Evolutionary conservation across 257 asterid species (phyloP).

Genomic region (Nemophila menziesii): DNA sequence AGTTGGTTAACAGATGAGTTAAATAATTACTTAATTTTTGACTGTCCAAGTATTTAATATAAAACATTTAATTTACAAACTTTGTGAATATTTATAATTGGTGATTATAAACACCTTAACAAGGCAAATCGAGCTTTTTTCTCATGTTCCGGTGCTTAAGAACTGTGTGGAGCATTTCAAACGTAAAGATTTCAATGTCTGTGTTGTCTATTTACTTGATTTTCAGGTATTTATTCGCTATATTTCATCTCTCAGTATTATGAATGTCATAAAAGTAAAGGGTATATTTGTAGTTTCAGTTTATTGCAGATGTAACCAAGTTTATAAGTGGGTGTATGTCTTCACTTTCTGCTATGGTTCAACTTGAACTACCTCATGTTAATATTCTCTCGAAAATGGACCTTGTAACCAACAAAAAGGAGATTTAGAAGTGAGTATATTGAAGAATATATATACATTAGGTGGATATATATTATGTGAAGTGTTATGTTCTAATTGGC

Average conservation of each 20-base stretch:
- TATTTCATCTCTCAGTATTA: slow-evolving; percentile 1
- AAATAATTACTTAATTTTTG: slow-evolving; percentile 80
- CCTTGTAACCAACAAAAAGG: slow-evolving; percentile 86
- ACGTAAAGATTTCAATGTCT: slow-evolving; percentile 69
- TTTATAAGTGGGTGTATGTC: slow-evolving; percentile 97
- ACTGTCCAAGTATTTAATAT: slow-evolving; percentile 92
- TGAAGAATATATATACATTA: no score
- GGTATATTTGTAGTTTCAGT: slow-evolving; percentile 31
- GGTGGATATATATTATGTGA: no score
- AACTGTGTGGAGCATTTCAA: slow-evolving; percentile 75
- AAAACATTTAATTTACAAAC: no score
- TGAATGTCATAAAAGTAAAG: background rate
- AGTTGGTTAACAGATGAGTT: slow-evolving; percentile 89
- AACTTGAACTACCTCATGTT: slow-evolving; percentile 93
- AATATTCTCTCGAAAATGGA: slow-evolving; percentile 97
- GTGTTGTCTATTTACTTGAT: slow-evolving; percentile 86
- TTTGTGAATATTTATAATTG: no score
- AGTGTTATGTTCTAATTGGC: no score
- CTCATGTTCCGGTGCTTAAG: slow-evolving; percentile 90
- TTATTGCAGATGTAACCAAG: slow-evolving; percentile 95
- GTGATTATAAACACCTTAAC: slow-evolving; percentile 13
- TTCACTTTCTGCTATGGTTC: slow-evolving; percentile 96
- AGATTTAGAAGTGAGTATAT: slow-evolving; percentile 63
- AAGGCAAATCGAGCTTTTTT: slow-evolving; percentile 95
- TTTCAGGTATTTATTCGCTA: slow-evolving; percentile 91